Evolutionary conservation across 2,329 filamentous ascomycete species (phyloP).

Genomic region (Beauveria rudraprayagi): DNA sequence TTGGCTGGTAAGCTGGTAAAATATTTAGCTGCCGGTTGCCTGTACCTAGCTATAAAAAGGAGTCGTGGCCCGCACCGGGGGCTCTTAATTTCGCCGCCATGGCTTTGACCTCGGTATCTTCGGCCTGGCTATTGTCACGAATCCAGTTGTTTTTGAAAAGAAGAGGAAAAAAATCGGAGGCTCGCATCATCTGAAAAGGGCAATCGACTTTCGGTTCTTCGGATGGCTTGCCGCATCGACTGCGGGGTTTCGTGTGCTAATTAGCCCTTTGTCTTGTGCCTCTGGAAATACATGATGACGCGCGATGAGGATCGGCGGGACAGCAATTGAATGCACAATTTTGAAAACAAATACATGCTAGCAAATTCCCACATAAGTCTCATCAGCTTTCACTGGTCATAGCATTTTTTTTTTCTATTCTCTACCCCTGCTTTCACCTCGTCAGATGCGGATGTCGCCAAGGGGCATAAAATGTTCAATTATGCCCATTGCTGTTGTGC

Average conservation of each 20-base stretch:
- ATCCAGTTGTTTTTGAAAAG: not conserved
- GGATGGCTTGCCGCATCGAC: conserved; percentile 5
- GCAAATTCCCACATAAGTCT: no score
- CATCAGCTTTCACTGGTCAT: no score
- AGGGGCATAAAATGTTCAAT: conserved; percentile 5
- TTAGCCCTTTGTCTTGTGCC: not conserved
- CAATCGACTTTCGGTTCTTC: not conserved
- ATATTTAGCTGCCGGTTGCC: no score
- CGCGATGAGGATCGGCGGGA: not conserved
- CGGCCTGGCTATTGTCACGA: no score
- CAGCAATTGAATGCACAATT: not conserved
- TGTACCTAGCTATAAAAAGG: not conserved
- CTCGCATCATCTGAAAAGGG: not conserved
- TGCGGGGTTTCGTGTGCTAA: conserved; percentile 10
- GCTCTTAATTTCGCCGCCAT: not conserved
- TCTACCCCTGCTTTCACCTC: not conserved
- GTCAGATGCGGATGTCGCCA: not conserved
- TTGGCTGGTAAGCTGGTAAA: not conserved
- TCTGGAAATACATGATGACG: not conserved
- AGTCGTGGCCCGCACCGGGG: not conserved
- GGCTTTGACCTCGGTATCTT: not conserved
- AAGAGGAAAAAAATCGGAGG: not conserved
- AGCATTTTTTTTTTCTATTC: not conserved
- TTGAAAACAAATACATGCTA: no score
- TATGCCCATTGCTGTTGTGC: not conserved